Percentiles rank a stretch among this genome's conserved stretches.
These are phyloP conservation scores for Phtheirospermum japonicum DNA, from an alignment of 257 asterid species.

Conservation along the genomic window DNA sequence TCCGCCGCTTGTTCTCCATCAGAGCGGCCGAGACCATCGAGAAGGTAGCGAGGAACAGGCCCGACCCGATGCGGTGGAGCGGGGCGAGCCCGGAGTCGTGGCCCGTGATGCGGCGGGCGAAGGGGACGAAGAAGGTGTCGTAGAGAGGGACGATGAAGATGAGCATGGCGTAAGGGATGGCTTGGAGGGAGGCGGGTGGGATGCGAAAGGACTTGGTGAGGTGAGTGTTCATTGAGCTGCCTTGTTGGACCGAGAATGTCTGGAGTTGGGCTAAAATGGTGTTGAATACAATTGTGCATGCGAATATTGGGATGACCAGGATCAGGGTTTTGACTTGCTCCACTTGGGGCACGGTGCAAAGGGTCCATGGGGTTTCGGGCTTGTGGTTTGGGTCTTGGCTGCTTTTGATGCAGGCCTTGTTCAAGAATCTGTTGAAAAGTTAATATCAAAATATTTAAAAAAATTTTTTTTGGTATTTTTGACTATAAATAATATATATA, in stretches of 20 bases:
- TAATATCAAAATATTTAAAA: neutral
- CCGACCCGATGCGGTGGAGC: constrained; percentile 66
- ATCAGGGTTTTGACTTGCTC: constrained; percentile 74
- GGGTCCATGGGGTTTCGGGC: constrained; percentile 56
- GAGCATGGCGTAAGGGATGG: constrained; percentile 85
- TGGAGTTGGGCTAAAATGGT: constrained; percentile 88
- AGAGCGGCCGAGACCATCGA: constrained; percentile 90
- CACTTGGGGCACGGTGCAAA: constrained; percentile 60
- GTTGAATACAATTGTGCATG: constrained; percentile 91
- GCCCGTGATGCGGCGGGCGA: constrained; percentile 64
- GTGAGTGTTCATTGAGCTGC: constrained; percentile 73
- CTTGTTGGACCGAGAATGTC: constrained; percentile 97
- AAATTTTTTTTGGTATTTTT: too few species aligned
- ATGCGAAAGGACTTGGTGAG: constrained; percentile 56
- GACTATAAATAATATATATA: too few species aligned
- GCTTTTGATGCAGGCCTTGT: constrained; percentile 80
- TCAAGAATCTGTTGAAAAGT: constrained; percentile 57
- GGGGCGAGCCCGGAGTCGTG: constrained; percentile 70
- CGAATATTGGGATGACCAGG: constrained; percentile 71
- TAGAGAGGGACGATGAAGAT: constrained; percentile 77
- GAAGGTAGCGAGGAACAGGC: constrained; percentile 67
- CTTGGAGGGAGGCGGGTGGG: constrained; percentile 95
- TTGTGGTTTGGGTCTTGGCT: constrained; percentile 30
- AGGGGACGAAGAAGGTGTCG: constrained; percentile 72
- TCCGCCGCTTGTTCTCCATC: constrained; percentile 60